Conservation (phyloP, 768 basidiomycete genomes). For the Tricholoma bakamatsutake region DNA sequence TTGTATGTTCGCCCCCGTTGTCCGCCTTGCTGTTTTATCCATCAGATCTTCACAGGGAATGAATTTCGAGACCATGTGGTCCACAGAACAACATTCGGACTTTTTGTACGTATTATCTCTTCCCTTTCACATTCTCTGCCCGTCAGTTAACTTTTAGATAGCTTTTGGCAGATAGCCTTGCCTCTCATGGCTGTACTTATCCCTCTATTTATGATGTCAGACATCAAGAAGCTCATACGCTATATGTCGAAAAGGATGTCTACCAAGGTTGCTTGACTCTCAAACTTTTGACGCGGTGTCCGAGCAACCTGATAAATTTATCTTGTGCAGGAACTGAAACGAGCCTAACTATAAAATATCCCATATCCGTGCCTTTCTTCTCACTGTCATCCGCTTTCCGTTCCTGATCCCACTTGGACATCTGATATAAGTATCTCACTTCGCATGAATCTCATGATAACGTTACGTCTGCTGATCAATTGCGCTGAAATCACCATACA, state of each 20-base stretch:
- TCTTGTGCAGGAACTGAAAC: not conserved
- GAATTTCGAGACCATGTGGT: conserved; percentile 58
- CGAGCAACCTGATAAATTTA: not conserved
- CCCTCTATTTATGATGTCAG: conserved; percentile 49
- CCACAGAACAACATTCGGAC: conserved; percentile 37
- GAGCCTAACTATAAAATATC: not conserved
- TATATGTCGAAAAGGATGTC: conserved; percentile 41
- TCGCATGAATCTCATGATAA: no score
- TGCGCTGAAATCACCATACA: no score
- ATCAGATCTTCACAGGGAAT: conserved; percentile 43
- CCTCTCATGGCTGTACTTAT: conserved; percentile 56
- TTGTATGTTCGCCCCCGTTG: conserved; percentile 36
- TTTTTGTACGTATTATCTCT: conserved; percentile 32
- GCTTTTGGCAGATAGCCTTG: conserved; percentile 67
- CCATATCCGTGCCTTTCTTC: not conserved
- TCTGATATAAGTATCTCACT: not conserved
- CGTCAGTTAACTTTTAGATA: conserved; percentile 17
- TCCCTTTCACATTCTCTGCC: not conserved
- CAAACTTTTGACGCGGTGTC: not conserved
- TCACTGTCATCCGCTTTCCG: not conserved
- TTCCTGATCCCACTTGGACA: not conserved
- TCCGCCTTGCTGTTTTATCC: not conserved
- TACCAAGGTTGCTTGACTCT: conserved; percentile 19
- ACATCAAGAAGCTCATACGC: conserved; percentile 41
- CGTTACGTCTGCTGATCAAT: no score